Base-by-base conservation (phyloP, 148 eudicot species). In the Suaeda aralocaspica region DNA sequence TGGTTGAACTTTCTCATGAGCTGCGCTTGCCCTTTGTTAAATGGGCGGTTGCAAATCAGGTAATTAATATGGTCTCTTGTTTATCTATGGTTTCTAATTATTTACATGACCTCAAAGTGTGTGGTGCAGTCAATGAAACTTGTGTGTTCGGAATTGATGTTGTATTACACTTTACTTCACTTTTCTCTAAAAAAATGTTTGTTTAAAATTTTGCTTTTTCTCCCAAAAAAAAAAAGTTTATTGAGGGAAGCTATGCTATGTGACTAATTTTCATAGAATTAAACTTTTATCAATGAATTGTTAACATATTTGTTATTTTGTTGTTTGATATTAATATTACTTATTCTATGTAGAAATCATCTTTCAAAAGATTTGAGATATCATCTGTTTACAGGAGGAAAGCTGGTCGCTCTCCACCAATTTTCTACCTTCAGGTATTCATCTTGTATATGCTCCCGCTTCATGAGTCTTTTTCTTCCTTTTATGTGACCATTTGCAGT, bases 321-420 rank as follows among this genome's bases (percentile, higher is more conserved):
- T 63, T 59, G 21, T 14, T 59, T 13, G 16, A 30, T 13, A 36
- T 4, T 36, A 36, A 36, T 36, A 50, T 48, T 46, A n/a, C 18
- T 30, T n/a, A 3, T 50, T 50, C 36, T 56, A 31, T 83, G 79
- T 86, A 93, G 97, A 89, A 79, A 85, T 74, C 81, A 46, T 89
- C 85, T 76, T 91, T 87, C 81, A 91, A 89, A 81, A 82, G 98
- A 33, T 94, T 85, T 60, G 98, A 91, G 76, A 82, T 94, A 79
- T 89, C 92, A 41, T 82, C 82, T 77, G 98, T 94, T 66, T 94
- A 94, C 64, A 86, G 97, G 70, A 87, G 82, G 78, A 91, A 95
- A 77, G 81, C 87, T 73, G 97, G 97, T 51, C 98, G 87, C 81
- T 89, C 97, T 66, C 83, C 97, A 30, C 97, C 97, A 49, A 89